A percentile compares a stretch with the other conserved stretches of the same genome.
phyloP scores from a whole-genome alignment of 352 stramenopile genomes.

The Phytophthora meadii region DNA sequence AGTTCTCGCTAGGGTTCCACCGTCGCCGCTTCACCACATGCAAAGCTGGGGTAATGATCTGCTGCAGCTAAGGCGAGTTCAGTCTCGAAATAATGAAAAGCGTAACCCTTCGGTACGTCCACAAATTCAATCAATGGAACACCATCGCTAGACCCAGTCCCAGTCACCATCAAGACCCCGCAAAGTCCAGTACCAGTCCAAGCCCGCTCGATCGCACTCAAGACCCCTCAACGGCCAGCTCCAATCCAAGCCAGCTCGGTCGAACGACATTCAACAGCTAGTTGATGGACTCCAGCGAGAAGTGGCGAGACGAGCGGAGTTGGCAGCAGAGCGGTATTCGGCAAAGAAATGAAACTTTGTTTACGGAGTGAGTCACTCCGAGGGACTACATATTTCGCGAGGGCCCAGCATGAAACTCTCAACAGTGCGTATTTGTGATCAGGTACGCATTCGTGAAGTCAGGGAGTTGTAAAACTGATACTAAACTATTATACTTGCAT shows the following conservation, averaged over 20 bases:
- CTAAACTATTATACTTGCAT: no score
- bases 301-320: background rate
- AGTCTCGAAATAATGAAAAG: no score
- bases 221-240: background rate
- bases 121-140: no score
- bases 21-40: no score
- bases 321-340: background rate
- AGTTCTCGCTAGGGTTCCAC: no score
- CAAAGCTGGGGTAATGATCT: no score
- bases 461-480: no score
- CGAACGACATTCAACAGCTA: background rate
- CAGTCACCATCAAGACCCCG: background rate
- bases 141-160: no score
- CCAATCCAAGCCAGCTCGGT: background rate
- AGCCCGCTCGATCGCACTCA: no score
- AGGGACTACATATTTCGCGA: background rate
- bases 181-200: background rate
- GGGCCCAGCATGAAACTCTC: conserved; percentile 65
- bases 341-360: background rate
- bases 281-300: background rate
- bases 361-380: background rate
- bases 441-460: no score
- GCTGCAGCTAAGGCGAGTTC: no score
- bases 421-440: conserved; percentile 47
- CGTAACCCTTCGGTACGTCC: no score